Percentiles rank a stretch among this genome's conserved stretches.
phyloP scores from a whole-genome alignment of 2,329 filamentous ascomycete species.

The Knufia fluminis region DNA sequence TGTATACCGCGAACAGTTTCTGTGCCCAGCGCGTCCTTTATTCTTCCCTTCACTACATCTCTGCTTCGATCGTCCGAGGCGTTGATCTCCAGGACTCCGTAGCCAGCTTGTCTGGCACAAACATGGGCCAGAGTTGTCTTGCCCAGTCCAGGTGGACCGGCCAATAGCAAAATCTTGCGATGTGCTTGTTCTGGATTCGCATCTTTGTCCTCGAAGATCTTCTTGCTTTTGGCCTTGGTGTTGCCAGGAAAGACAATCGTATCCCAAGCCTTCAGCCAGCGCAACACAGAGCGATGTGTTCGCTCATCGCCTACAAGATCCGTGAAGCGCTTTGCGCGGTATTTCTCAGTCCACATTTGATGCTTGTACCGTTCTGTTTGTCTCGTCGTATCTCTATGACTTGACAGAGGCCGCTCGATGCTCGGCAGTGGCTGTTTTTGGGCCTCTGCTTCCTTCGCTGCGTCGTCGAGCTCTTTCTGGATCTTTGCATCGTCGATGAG shows the following conservation, averaged over 20 bases:
- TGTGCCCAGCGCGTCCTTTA: conserved; percentile 83
- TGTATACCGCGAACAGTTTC: conserved; percentile 72
- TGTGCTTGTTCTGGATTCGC: conserved; percentile 62
- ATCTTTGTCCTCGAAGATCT: conserved; percentile 32
- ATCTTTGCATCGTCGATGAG: conserved; percentile 61
- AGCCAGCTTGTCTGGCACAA: conserved; percentile 87
- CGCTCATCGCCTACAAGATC: conserved; percentile 91
- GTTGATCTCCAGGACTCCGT: conserved; percentile 95
- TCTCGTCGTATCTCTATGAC: conserved; percentile 24
- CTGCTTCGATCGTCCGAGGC: conserved; percentile 89
- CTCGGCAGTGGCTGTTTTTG: conserved; percentile 20
- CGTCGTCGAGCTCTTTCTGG: conserved; percentile 40
- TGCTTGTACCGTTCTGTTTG: conserved; percentile 26
- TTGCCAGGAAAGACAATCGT: conserved; percentile 78
- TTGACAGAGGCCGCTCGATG: conserved; percentile 22
- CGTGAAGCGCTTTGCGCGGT: conserved; percentile 81
- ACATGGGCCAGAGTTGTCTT: conserved; percentile 97
- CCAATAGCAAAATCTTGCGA: conserved; percentile 79
- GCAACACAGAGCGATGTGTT: conserved; percentile 79
- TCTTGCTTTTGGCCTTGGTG: conserved; percentile 41
- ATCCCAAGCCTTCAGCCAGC: conserved; percentile 94
- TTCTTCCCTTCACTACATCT: conserved; percentile 82
- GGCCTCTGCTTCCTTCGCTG: conserved; percentile 23
- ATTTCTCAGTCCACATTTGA: conserved; percentile 89
- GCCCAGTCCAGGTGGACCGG: conserved; percentile 83